Conservation (phyloP, 176 grass and related monocot species). For the Saccharum officinarum region DNA sequence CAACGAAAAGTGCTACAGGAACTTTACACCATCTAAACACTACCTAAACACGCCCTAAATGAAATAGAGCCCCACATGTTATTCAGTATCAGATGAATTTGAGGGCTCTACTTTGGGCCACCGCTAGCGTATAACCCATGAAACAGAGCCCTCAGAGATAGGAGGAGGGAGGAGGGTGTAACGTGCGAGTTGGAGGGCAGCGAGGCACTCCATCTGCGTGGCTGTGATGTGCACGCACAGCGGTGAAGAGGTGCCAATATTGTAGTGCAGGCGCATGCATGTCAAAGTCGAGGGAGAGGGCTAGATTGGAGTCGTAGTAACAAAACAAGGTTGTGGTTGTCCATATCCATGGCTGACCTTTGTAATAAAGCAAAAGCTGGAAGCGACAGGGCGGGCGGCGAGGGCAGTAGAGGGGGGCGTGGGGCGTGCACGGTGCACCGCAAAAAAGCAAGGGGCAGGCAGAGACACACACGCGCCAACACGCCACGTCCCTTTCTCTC, state of each 20-base stretch:
- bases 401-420: not conserved
- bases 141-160: too few relatives aligned
- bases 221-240: not conserved
- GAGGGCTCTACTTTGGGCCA: too few relatives aligned
- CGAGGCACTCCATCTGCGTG: too few relatives aligned
- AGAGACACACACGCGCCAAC: not conserved
- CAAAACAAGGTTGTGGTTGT: not conserved
- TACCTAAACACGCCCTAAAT: too few relatives aligned
- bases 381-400: not conserved
- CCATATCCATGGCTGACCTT: constrained; percentile 44
- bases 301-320: too few relatives aligned
- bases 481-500: not conserved
- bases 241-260: not conserved
- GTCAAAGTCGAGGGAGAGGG: constrained; percentile 32
- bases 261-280: not conserved
- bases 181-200: too few relatives aligned
- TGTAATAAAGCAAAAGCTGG: constrained; percentile 44
- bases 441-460: constrained; percentile 15
- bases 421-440: not conserved
- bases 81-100: too few relatives aligned
- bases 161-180: too few relatives aligned
- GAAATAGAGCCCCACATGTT: too few relatives aligned
- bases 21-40: too few relatives aligned
- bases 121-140: too few relatives aligned
- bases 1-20: too few relatives aligned